Conservation (phyloP, 1,284 basidiomycete species). For the Apiotrichum siamense region DNA sequence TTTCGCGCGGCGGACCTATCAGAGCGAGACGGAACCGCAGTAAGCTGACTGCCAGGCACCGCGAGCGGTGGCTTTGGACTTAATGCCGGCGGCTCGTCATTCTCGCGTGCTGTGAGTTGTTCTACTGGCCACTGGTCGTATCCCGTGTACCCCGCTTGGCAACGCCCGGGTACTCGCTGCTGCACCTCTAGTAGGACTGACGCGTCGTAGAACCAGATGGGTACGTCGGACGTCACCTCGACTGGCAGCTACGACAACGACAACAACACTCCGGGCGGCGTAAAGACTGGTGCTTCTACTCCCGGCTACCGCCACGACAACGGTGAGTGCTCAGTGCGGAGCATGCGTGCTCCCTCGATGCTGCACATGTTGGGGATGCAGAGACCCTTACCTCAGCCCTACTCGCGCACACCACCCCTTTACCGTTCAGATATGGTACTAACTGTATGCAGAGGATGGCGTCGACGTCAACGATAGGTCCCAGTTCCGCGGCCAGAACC, state of each 20-base stretch:
- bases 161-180: no score
- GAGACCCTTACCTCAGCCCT: no score
- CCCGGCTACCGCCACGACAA: slow-evolving; percentile 35
- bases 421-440: no score
- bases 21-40: neutral
- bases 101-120: slow-evolving; percentile 31
- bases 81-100: slow-evolving; percentile 32
- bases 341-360: neutral
- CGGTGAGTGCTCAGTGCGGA: slow-evolving; percentile 18
- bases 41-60: slow-evolving; percentile 25
- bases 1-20: neutral
- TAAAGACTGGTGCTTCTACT: slow-evolving; percentile 33
- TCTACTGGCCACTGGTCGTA: neutral
- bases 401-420: no score
- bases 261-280: slow-evolving; percentile 18
- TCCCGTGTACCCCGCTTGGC: neutral
- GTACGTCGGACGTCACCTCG: slow-evolving; percentile 10
- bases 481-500: slow-evolving; percentile 21
- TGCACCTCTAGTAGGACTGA: no score
- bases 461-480: slow-evolving; percentile 6
- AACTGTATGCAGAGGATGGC: slow-evolving; percentile 6
- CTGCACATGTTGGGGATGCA: neutral
- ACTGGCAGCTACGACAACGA: slow-evolving; percentile 16
- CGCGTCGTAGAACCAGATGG: slow-evolving; percentile 23
- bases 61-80: slow-evolving; percentile 36